Percentiles rank a stretch among this genome's conserved stretches.
Evolutionary conservation across 345 rosid species (phyloP).

Genomic region (Camelina sativa): DNA sequence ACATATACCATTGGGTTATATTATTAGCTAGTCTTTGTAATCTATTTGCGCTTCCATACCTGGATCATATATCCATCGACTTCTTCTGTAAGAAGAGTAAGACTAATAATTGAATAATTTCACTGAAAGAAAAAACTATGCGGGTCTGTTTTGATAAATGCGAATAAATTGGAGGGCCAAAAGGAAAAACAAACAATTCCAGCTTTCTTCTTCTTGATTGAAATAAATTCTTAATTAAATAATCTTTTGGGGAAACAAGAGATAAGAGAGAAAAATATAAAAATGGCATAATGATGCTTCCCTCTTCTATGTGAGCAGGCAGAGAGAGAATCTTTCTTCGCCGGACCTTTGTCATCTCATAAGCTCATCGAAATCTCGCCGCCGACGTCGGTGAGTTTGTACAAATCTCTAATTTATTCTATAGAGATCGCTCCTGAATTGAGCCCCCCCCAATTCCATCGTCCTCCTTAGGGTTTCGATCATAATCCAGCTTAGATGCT

Average conservation of each 20-base stretch:
- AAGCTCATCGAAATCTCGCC: constrained; percentile 33
- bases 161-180: neutral
- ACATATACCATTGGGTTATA: no score
- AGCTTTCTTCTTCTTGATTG: neutral
- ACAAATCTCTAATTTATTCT: neutral
- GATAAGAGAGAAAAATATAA: constrained; percentile 24
- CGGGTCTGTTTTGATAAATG: neutral
- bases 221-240: neutral
- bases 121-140: neutral
- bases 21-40: no score
- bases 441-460: neutral
- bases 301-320: constrained; percentile 23
- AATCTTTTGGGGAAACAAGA: neutral
- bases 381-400: constrained; percentile 36
- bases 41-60: no score
- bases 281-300: constrained; percentile 29
- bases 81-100: no score
- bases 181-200: neutral
- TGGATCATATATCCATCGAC: no score
- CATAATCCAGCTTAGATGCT: constrained; percentile 11
- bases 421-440: neutral
- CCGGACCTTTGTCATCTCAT: constrained; percentile 6
- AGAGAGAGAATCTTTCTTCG: constrained; percentile 28
- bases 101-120: no score
- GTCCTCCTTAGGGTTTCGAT: constrained; percentile 42